Conservation (phyloP, 1,284 basidiomycete genomes). For the Marasmius oreades region DNA sequence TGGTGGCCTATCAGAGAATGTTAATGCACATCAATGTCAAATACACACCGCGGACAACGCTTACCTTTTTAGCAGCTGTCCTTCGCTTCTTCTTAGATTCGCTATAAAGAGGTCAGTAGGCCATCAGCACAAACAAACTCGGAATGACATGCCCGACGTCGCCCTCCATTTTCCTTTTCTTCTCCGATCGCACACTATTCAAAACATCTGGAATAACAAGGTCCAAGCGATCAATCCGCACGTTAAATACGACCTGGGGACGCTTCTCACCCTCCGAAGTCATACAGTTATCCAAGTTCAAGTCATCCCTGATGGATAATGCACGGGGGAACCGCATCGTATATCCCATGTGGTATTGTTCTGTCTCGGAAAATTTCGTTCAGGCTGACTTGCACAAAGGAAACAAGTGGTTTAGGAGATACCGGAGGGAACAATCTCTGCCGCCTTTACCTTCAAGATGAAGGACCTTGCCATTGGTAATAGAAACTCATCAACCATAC, state of each 20-base stretch:
- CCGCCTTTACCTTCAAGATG: conserved; percentile 86
- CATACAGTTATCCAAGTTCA: conserved; percentile 66
- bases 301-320: conserved; percentile 73
- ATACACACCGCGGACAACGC: not conserved
- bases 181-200: conserved; percentile 55
- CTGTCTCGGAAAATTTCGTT: conserved; percentile 31
- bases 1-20: conserved; percentile 39
- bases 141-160: conserved; percentile 42
- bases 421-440: conserved; percentile 80
- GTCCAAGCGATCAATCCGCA: conserved; percentile 2
- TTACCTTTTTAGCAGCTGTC: conserved; percentile 50
- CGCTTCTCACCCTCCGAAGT: conserved; percentile 52
- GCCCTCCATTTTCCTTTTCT: conserved; percentile 69
- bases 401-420: conserved; percentile 14
- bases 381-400: not conserved
- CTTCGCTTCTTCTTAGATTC: conserved; percentile 65
- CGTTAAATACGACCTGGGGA: not conserved
- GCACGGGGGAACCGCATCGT: conserved; percentile 90
- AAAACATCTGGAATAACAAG: conserved; percentile 31
- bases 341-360: conserved; percentile 68
- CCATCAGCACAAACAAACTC: conserved; percentile 2
- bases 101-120: conserved; percentile 29
- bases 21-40: not conserved
- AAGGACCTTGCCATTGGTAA: conserved; percentile 57
- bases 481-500: conserved; percentile 5